Percentiles rank a stretch among this genome's conserved stretches.
Evolutionary conservation across 352 stramenopile species (phyloP).

Genomic region (Pythium sp.): DNA sequence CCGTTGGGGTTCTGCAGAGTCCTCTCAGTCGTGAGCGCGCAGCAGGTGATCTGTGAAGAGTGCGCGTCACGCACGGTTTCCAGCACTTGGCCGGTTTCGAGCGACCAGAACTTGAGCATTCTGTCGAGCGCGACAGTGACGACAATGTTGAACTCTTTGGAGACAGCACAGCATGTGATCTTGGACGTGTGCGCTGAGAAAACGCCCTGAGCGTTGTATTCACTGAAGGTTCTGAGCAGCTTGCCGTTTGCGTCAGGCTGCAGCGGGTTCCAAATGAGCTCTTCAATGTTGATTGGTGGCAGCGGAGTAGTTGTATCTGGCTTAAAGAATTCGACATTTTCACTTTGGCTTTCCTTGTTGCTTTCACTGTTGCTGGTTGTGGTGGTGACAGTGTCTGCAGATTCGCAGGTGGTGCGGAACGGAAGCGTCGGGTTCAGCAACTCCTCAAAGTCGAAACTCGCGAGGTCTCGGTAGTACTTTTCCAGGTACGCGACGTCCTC

Average conservation of each 20-base stretch:
- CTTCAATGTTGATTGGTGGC: background rate
- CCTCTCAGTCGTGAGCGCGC: constrained; percentile 29
- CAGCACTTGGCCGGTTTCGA: constrained; percentile 27
- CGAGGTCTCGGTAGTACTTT: constrained; percentile 32
- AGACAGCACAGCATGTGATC: constrained; percentile 43
- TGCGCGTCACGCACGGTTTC: constrained; percentile 48
- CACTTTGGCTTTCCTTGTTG: background rate
- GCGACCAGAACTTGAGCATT: constrained; percentile 46
- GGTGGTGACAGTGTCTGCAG: background rate
- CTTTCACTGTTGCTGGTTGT: background rate
- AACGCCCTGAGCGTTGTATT: constrained; percentile 20
- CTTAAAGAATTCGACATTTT: background rate
- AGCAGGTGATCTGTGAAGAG: constrained; percentile 41
- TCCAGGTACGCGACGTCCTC: constrained; percentile 16
- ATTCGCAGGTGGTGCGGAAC: background rate
- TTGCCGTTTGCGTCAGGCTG: constrained; percentile 17
- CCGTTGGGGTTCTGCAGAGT: constrained; percentile 18
- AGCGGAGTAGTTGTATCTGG: background rate
- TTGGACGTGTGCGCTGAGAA: constrained; percentile 48
- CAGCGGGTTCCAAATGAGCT: constrained; percentile 9
- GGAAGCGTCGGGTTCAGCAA: constrained; percentile 37
- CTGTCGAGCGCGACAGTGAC: constrained; percentile 51
- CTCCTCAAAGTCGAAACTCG: constrained; percentile 47
- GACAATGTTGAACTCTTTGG: constrained; percentile 33
- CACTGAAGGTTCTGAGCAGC: constrained; percentile 27